phyloP scores from a whole-genome alignment of 306 rosid species.

The Pterocarpus santalinus region DNA sequence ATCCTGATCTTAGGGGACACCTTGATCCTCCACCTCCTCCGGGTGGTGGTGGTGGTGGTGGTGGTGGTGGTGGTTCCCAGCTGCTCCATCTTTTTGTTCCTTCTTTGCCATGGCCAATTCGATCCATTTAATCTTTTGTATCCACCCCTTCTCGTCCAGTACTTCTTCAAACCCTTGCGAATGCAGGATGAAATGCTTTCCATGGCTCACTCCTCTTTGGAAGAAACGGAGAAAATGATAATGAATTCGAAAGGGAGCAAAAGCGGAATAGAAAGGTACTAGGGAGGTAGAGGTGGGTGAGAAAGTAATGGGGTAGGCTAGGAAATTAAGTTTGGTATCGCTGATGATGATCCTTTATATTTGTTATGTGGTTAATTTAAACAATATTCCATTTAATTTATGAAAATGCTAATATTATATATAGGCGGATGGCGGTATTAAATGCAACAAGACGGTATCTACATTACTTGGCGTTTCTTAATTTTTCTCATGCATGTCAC shows the following conservation, averaged over 20 bases:
- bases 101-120: slow-evolving; percentile 25
- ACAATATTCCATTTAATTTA: neutral
- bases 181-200: slow-evolving; percentile 62
- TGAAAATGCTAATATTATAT: neutral
- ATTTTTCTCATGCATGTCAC: slow-evolving; percentile 16
- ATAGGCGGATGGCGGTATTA: slow-evolving; percentile 7
- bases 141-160: slow-evolving; percentile 58
- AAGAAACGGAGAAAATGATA: slow-evolving; percentile 4
- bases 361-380: no score
- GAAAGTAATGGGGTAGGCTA: slow-evolving; percentile 10
- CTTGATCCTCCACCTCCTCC: slow-evolving; percentile 67
- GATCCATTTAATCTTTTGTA: slow-evolving; percentile 58
- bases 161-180: slow-evolving; percentile 55
- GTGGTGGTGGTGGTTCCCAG: slow-evolving; percentile 43
- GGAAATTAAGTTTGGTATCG: neutral
- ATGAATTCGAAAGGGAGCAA: neutral
- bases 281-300: slow-evolving; percentile 37
- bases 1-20: slow-evolving; percentile 57
- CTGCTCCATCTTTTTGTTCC: slow-evolving; percentile 46
- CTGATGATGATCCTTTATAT: no score
- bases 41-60: slow-evolving; percentile 21
- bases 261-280: neutral
- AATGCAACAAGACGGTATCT: neutral
- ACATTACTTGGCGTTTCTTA: neutral
- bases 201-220: slow-evolving; percentile 43